Conservation (phyloP, 2,329 filamentous ascomycete genomes). For the Blastomyces silverae region DNA sequence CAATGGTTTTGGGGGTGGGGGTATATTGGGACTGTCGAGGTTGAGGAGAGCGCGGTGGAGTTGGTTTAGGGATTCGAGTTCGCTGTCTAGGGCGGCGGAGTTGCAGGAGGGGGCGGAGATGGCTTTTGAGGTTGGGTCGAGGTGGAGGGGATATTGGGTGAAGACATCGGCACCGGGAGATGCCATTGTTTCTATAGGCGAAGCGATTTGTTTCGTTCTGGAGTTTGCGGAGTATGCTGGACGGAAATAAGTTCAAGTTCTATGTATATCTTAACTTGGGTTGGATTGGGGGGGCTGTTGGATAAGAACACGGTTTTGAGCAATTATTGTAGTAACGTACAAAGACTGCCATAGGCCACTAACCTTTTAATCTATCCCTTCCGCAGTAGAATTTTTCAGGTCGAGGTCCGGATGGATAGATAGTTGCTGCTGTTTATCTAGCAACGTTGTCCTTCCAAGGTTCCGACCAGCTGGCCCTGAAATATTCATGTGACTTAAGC, state of each 20-base stretch:
- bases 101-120: constrained; percentile 50
- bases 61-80: constrained; percentile 71
- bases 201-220: neutral
- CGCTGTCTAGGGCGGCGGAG: constrained; percentile 55
- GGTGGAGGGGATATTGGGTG: constrained; percentile 69
- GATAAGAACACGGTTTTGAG: neutral
- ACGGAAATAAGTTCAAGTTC: neutral
- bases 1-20: constrained; percentile 80
- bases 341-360: neutral
- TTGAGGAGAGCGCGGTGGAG: constrained; percentile 65
- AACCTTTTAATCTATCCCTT: neutral
- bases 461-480: neutral
- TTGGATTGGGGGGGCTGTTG: neutral
- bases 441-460: neutral
- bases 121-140: constrained; percentile 76
- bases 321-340: neutral
- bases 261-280: neutral
- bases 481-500: neutral
- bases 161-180: constrained; percentile 43
- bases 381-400: neutral
- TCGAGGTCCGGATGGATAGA: too few species aligned
- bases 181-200: constrained; percentile 4
- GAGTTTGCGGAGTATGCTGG: neutral
- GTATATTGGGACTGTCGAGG: constrained; percentile 59
- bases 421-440: neutral